A percentile compares a stretch with the other conserved stretches of the same genome.
phyloP scores from a whole-genome alignment of 179 eudicot genomes.

The Corrigiola litoralis region DNA sequence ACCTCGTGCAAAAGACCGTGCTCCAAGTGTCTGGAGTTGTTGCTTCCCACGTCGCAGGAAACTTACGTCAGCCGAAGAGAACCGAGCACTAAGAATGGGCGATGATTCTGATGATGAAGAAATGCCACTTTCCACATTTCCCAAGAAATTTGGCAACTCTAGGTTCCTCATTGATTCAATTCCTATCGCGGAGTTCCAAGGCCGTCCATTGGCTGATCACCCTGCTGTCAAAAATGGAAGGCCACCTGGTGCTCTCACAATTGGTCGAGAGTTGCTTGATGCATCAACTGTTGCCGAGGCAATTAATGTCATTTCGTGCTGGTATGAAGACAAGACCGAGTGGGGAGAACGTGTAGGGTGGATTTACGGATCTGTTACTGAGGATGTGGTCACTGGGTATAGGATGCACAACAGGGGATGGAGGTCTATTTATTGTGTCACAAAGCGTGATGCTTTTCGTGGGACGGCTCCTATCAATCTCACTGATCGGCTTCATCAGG shows the following conservation, averaged over 20 bases:
- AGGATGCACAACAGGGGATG: slow-evolving; percentile 94
- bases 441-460: slow-evolving; percentile 83
- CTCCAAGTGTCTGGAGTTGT: slow-evolving; percentile 55
- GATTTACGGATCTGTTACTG: slow-evolving; percentile 94
- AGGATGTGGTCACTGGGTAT: slow-evolving; percentile 92
- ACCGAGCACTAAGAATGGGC: slow-evolving; percentile 74
- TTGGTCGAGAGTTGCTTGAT: slow-evolving; percentile 73
- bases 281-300: slow-evolving; percentile 92
- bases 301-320: slow-evolving; percentile 76
- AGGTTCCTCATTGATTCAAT: slow-evolving; percentile 68
- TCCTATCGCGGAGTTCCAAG: slow-evolving; percentile 87
- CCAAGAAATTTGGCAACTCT: slow-evolving; percentile 85
- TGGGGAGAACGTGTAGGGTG: slow-evolving; percentile 96
- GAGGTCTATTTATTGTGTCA: slow-evolving; percentile 83
- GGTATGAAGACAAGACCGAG: slow-evolving; percentile 94
- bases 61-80: slow-evolving; percentile 49
- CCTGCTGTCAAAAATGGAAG: slow-evolving; percentile 86
- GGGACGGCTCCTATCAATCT: slow-evolving; percentile 91
- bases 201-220: slow-evolving; percentile 89
- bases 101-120: slow-evolving; percentile 80
- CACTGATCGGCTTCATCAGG: slow-evolving; percentile 89
- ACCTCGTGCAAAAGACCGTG: slow-evolving; percentile 73
- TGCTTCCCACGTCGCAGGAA: slow-evolving; percentile 56
- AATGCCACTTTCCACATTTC: slow-evolving; percentile 61
- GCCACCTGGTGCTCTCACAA: slow-evolving; percentile 85